Evolutionary conservation across 345 rosid genomes (phyloP), one percentile per base, ranked within the genome.

Genomic region (Firmiana major): DNA sequence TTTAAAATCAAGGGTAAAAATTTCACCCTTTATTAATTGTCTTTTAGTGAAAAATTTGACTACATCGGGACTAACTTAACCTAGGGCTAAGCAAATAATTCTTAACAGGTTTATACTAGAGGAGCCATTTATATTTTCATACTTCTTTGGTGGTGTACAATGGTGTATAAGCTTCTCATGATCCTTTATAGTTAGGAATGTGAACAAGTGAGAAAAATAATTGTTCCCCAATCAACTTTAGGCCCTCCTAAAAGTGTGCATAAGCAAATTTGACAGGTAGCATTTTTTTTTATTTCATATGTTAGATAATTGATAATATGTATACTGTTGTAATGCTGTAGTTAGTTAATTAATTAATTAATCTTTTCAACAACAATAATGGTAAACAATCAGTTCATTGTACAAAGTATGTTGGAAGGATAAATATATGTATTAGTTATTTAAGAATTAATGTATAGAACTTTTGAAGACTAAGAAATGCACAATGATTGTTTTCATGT

Each of bases 401-500:
- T 38, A 38, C 40, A 38, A 38, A 38, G 5, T 38, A 38, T 38
- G 73, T 75, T 75, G n/a, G 63, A 70, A 31, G 16, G 24, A 80
- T 76, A 63, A 40, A 80, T 58, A 63, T 9, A 55, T 79, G 26
- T 79, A 31, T 70, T 5, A 36, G 34, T 71, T 31, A 9, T 55
- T 79, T 53, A 19, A 71, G 34, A 71, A 19, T 31, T 38, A 21
- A 68, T 40, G 31, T 62, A 38, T 38, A 45, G 11, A 48, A 38
- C 69, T 73, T 77, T 73, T 49, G 60, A 49, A 65, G 63, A 66
- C 19, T 7, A 72, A 16, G 75, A 70, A 58, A 77, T 77, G 43
- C 49, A 57, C 51, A 65, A 58, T 73, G 57, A 65, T 81, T 73
- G 40, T 26, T 67, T 46, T 38, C 55, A 19, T 62, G 36, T 55